Evolutionary conservation across 169 alveolate genomes (phyloP), one percentile per base, ranked within the genome.

Genomic region (Cryptosporidium bovis): DNA sequence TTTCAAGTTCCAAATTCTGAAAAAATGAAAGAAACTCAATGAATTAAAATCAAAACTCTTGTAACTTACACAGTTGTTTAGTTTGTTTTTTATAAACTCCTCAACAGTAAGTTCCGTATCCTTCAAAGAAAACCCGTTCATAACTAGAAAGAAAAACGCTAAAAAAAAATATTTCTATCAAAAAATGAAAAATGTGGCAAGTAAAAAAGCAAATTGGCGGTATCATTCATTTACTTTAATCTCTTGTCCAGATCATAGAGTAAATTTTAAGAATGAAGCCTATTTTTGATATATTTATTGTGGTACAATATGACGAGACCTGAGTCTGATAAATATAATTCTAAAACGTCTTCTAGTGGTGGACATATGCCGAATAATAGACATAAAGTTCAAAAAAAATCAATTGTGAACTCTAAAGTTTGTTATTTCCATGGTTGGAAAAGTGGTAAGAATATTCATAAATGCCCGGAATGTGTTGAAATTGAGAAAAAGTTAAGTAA

Each of bases 381-480:
- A 40, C 64, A 51, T 29, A 67, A 67, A 44, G 40, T 67, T n/a
- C 50, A 51, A 50, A 29, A 36, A 20, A 50, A 18, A 15, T 58
- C 65, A 67, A 24, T 12, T 27, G 44, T 29, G 13, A 48, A n/a
- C 29, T 2, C 50, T 27, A 40, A 40, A 6, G 56, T 62, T 24
- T 77, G 87, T 27, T 58, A 77, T 27, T 77, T 77, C 40, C 87
- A 77, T 27, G 87, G 87, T 7, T 77, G 87, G 87, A 77, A 77
- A 44, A 71, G 87, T n/a, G 87, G 87, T 40, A 36, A 40, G 16
- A 56, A 62, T 24, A 29, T 66, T 24, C 87, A 77, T 18, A 77
- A 62, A 46, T 77, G 87, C 31, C 87, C 87, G 1, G 87, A 77
- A 60, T 77, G 87, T 62, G 16, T 62, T n/a, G 87, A 77, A 44